Percentiles rank a stretch among this genome's conserved stretches.
phyloP scores from a whole-genome alignment of 1,284 basidiomycete genomes.

The Meripilus lineatus region DNA sequence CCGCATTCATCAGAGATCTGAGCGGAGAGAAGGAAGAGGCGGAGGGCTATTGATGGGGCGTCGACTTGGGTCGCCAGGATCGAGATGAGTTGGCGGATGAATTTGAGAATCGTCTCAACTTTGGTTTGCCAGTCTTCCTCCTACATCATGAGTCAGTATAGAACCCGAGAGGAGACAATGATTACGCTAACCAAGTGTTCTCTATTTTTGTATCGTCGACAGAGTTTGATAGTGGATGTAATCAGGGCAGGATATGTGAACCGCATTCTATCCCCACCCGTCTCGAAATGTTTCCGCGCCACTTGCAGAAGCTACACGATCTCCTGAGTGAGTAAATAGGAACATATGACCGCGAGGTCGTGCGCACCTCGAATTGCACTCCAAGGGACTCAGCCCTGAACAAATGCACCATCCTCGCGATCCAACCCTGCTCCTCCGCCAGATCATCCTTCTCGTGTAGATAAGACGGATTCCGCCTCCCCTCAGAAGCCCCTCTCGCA shows the following conservation, averaged over 20 bases:
- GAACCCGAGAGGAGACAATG: slow-evolving; percentile 1
- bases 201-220: slow-evolving; percentile 79
- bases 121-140: slow-evolving; percentile 83
- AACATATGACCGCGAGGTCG: slow-evolving; percentile 1
- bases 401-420: slow-evolving; percentile 92
- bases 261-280: slow-evolving; percentile 90
- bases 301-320: slow-evolving; percentile 73
- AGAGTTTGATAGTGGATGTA: slow-evolving; percentile 85
- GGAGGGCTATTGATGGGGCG: slow-evolving; percentile 82
- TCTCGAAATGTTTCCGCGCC: slow-evolving; percentile 81
- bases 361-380: slow-evolving; percentile 80
- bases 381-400: slow-evolving; percentile 82
- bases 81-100: slow-evolving; percentile 85
- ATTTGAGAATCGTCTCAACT: slow-evolving; percentile 83
- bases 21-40: slow-evolving; percentile 90
- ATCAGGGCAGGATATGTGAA: slow-evolving; percentile 94
- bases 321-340: background rate
- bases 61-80: slow-evolving; percentile 91
- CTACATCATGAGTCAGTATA: slow-evolving; percentile 28
- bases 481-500: slow-evolving; percentile 39
- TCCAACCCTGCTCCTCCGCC: slow-evolving; percentile 97
- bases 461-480: slow-evolving; percentile 51
- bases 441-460: slow-evolving; percentile 74
- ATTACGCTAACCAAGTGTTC: slow-evolving; percentile 50
- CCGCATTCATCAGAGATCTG: slow-evolving; percentile 91